Base-by-base conservation (phyloP, 2,329 filamentous ascomycete species). In the Botrytis elliptica region DNA sequence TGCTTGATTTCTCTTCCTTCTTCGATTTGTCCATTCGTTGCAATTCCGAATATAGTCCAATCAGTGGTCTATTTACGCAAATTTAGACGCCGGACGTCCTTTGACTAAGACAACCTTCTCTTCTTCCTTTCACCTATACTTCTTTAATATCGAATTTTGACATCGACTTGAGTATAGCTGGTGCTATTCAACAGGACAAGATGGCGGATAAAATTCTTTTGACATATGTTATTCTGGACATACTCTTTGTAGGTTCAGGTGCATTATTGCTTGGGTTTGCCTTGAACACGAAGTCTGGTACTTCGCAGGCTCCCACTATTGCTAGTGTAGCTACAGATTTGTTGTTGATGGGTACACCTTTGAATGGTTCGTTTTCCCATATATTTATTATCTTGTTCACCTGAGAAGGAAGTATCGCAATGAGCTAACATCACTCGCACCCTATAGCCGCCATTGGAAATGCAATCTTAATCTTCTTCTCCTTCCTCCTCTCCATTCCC, bases 401-500 rank as follows among this genome's bases (percentile, higher is more conserved):
- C 25, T n/a, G n/a, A 4, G 16, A n/a, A 42, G 36, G 18, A 33
- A 38, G 33, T 46, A 49, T 60, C 18, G n/a, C 36, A 74, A 44
- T 57, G 29, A 38, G 57, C 71, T 63, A 40, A 42, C 69, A 67
- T 74, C 74, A 74, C 77, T 78, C 77, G 79, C 73, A 73, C 55
- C 71, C 46, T 36, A 69, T 75, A 88, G 92, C 90, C 70, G 91
- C 90, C 74, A 89, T 95, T 76, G 90, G 87, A 80, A 95, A 95
- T 82, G 88, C 90, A 75, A 85, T 90, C 79, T 85, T 95, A 79
- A 88, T 94, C 81, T 90, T 95, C 82, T 80, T 89, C 78, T 90
- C 91, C 38, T 94, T 94, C 82, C 79, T 91, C 72, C 81, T 90
- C 75, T 92, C 91, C 10, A 83, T 96, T 25, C 92, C 92, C 4